Evolutionary conservation across 805 yeast species (phyloP), one percentile per base, ranked within the genome.

Genomic region (Candida multigemmis): DNA sequence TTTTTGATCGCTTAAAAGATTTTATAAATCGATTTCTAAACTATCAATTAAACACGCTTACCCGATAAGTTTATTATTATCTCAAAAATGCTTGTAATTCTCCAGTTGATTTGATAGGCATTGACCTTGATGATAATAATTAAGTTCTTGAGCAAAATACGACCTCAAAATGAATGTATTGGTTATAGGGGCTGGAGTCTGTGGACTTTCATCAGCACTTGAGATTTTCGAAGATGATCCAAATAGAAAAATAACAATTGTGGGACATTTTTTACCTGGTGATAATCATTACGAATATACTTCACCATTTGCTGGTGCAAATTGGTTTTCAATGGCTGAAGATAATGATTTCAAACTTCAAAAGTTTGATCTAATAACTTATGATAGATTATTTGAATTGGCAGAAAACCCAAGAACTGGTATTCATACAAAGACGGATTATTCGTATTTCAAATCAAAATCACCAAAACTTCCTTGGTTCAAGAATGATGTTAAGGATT

Each of bases 231-330:
- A 34, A n/a, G 23, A 26, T 12, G 27, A 42, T 28, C 38, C 46
- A 3, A 25, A 32, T 2, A 35, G 34, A 27, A 45, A 48, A 13
- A 43, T 59, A 23, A 51, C 61, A 3, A 41, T 57, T 12, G 53
- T 46, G 4, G 62, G 49, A 0, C 39, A 44, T 2, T 46, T 65
- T 35, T 44, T 75, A 15, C 82, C 82, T 2, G 78, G 80, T 1
- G 82, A 76, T 44, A 31, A 41, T 16, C 36, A 46, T 24, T 62
- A 65, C 26, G 62, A 63, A 7, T 77, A 72, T 42, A 65, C 81
- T 3, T 73, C 80, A 0, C 83, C 84, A 3, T 70, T 61, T 44
- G 85, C 84, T 1, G 85, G 85, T 4, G 86, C 84, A 24, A 72
- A 77, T 38, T 77, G 84, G 82, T 60, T 57, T 25, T 68, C 79